Evolutionary conservation across 805 yeast species (phyloP), one percentile per base, ranked within the genome.

Genomic region (Yamadazyma phyllophila): DNA sequence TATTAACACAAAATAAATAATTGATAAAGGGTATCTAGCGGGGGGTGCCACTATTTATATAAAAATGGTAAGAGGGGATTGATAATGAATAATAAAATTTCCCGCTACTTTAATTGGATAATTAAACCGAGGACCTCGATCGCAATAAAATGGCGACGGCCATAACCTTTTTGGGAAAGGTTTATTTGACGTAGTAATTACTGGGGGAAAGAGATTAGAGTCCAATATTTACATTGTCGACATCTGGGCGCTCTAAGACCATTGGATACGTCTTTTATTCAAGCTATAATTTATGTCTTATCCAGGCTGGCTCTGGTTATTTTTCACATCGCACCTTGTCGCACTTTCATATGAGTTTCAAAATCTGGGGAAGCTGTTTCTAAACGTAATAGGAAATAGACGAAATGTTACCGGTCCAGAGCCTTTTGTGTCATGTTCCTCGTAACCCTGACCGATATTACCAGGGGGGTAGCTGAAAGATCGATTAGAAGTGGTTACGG

Each of bases 61-160:
- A 36, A 26, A 24, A n/a, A 27, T 42, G 30, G 30, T 20, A 43
- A 33, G 46, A 36, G 46, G 46, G 46, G 46, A 37, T 41, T 24
- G 41, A 36, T 32, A 26, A 43, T 43, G 41, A 43, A 43, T 43
- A 43, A 43, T 43, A 20, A 33, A 43, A 43, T 24, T 43, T 43
- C 36, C 42, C 27, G 26, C 24, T 36, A 36, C 41, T 36, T 37
- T 43, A 36, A 44, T 44, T 44, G 46, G 46, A 15, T 34, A 27
- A 26, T 11, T 38, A 24, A 38, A 44, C 46, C 46, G 46, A 44
- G 46, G 46, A 35, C 15, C 38, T 13, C 26, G 6, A 24, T 7
- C 17, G 31, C 29, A 17, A 14, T 4, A 17, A 17, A 26, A 16
- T 36, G 11, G 20, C 7, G 17, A 24, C 14, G 12, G 5, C n/a